Evolutionary conservation across 257 asterid genomes (phyloP), one percentile per base, ranked within the genome.

Genomic region (Nicotiana paniculata): DNA sequence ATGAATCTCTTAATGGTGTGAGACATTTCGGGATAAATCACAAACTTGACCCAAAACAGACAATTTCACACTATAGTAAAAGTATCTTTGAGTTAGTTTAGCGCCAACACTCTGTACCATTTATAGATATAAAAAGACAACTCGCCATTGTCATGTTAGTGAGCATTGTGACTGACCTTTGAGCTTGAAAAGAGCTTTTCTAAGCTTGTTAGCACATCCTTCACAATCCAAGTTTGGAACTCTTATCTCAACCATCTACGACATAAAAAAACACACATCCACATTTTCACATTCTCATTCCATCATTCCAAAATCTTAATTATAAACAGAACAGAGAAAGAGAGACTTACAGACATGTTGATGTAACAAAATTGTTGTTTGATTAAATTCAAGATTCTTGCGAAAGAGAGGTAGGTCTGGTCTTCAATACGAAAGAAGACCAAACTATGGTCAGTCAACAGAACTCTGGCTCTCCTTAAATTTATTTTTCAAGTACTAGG

Each of bases 161-260:
- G 69, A 80, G 30, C 7, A 53, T 35, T 24, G 57, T 26, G 6
- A 48, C 81, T 67, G 30, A 91, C 97, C 97, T 91, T 93, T 90
- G 85, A 93, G 95, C 85, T 93, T 93, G 87, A 88, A 85, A 4
- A 91, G 77, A 57, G 97, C 91, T 87, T 84, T 91, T 54, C 91
- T 89, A 16, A 90, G 86, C 90, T 93, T 93, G 4, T 83, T 3
- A 58, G 96, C 97, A 82, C 97, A 93, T 46, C 97, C 97, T 65
- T 91, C 93, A 65, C 97, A 93, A 58, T 93, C 97, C 91, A 93
- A 84, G 83, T 93, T 93, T 21, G 97, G 97, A 85, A 93, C 97
- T 87, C 97, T 89, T 35, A 93, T 89, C 75, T 91, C 97, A 72
- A 93, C 90, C 94, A 89, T 90, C 93, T 91, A 62, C 84, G 54